Evolutionary conservation across 164 flowering plant genomes (phyloP).

Genomic region (Tetracentron sinense): DNA sequence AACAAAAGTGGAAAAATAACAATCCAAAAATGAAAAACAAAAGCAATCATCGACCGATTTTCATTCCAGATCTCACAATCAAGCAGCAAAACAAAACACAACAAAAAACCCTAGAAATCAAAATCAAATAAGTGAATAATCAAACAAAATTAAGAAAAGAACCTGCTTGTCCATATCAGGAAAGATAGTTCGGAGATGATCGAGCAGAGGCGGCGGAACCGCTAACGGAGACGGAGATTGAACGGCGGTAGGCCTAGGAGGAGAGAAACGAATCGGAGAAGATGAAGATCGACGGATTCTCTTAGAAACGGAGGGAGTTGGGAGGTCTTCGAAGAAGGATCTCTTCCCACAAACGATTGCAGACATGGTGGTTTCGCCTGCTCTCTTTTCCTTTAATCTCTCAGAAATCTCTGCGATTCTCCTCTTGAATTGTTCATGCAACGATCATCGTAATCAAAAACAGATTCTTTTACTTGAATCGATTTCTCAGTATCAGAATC

Average conservation of each 20-base stretch:
- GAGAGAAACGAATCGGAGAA: constrained; percentile 38
- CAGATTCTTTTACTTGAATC: neutral
- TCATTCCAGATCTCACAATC: neutral
- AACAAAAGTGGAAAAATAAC: too few relatives aligned
- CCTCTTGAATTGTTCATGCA: constrained; percentile 11
- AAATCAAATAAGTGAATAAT: neutral
- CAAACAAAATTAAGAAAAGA: neutral
- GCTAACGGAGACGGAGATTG: neutral
- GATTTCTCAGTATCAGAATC: neutral
- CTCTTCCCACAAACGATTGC: constrained; percentile 62
- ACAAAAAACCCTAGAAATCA: neutral
- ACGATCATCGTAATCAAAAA: neutral
- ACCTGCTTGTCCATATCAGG: constrained; percentile 74
- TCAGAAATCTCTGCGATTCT: neutral
- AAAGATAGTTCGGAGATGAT: constrained; percentile 42
- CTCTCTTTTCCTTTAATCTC: constrained; percentile 8
- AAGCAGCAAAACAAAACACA: neutral
- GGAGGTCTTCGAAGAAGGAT: constrained; percentile 52
- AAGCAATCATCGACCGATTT: neutral
- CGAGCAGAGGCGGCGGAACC: constrained; percentile 13
- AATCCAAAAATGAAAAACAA: too few relatives aligned
- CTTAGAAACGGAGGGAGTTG: constrained; percentile 31
- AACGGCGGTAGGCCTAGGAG: constrained; percentile 15
- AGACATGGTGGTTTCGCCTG: constrained; percentile 40
- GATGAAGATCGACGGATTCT: constrained; percentile 44